Base-by-base conservation (phyloP, 2,329 filamentous ascomycete genomes). In the Cryphonectria nitschkei region DNA sequence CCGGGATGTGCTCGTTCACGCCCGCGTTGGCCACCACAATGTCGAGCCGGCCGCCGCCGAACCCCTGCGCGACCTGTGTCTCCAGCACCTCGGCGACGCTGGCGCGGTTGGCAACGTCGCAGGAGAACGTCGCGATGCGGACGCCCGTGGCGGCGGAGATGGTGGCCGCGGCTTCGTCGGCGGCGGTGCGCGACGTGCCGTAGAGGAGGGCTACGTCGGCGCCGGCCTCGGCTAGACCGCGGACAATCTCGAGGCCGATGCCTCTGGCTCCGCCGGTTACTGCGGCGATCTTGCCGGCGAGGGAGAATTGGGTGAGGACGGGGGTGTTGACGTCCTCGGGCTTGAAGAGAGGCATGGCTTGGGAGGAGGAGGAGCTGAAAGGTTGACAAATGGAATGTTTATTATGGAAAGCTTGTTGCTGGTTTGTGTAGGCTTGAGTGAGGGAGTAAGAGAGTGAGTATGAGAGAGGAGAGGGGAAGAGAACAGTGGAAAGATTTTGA, bases 251-350 rank as follows among this genome's bases (percentile, higher is more conserved):
- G 39, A 67, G 63, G 29, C 70, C 70, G 58, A 72, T 82, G 7
- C 84, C 84, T 65, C 81, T 77, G 11, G 82, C 81, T n/a, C 82
- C 84, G 29, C 84, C 84, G 1, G 84, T 85, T 6, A 85, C 79
- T 19, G 84, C 76, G 11, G 83, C 82, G 5, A 81, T 84, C 56
- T 82, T 80, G 29, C 82, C 82, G 75, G 81, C 78, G n/a, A 85
- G 77, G 2, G 82, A 84, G 74, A 85, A 85, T 79, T 83, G 56
- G 14, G n/a, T 66, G 14, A 73, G 66, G 1, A 73, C 71, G 7
- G 68, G 66, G 41, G 61, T 56, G 54, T 73, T 71, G 56, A 62
- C 26, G 43, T 73, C 52, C 14, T 37, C 29, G 34, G 65, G 73
- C 70, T 74, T 58, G 41, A 58, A 73, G 43, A 64, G 69, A 50